These are phyloP conservation scores for Tulasnella sp. DNA, from an alignment of 768 basidiomycete species.

Conservation along the genomic window DNA sequence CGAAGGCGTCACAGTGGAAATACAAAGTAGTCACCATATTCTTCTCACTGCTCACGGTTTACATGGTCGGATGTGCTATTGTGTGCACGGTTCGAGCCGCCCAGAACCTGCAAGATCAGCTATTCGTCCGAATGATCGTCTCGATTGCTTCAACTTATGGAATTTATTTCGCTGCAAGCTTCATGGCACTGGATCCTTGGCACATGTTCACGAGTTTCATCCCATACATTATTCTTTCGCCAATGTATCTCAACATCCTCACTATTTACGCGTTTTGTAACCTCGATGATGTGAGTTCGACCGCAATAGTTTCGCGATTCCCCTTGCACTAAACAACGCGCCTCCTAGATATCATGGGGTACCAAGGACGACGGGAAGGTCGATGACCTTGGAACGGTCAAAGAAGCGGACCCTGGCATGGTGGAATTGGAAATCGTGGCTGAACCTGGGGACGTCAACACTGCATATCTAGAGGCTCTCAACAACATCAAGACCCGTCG, in stretches of 20 bases:
- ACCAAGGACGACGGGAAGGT: constrained; percentile 85
- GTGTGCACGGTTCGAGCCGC: constrained; percentile 69
- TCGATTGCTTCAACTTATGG: constrained; percentile 84
- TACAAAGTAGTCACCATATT: constrained; percentile 72
- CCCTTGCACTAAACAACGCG: constrained; percentile 1
- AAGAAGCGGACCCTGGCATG: constrained; percentile 52
- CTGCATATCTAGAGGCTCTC: constrained; percentile 76
- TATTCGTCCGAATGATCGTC: constrained; percentile 70
- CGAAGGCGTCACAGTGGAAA: constrained; percentile 75
- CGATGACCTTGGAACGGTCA: constrained; percentile 76
- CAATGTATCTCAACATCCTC: constrained; percentile 68
- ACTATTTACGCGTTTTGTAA: constrained; percentile 82
- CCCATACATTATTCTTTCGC: constrained; percentile 81
- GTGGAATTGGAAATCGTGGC: constrained; percentile 84
- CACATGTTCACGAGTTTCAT: constrained; percentile 88
- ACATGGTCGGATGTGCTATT: constrained; percentile 77
- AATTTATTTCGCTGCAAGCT: constrained; percentile 65
- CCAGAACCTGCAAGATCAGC: constrained; percentile 45
- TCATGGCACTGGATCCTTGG: constrained; percentile 91
- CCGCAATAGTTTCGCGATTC: constrained; percentile 18
- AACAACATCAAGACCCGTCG: constrained; percentile 53
- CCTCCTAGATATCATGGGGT: constrained; percentile 75
- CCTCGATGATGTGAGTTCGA: constrained; percentile 62
- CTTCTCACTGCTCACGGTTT: constrained; percentile 70
- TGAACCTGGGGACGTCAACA: constrained; percentile 72